Base-by-base conservation (phyloP, 768 basidiomycete genomes). In the Mycena pura region DNA sequence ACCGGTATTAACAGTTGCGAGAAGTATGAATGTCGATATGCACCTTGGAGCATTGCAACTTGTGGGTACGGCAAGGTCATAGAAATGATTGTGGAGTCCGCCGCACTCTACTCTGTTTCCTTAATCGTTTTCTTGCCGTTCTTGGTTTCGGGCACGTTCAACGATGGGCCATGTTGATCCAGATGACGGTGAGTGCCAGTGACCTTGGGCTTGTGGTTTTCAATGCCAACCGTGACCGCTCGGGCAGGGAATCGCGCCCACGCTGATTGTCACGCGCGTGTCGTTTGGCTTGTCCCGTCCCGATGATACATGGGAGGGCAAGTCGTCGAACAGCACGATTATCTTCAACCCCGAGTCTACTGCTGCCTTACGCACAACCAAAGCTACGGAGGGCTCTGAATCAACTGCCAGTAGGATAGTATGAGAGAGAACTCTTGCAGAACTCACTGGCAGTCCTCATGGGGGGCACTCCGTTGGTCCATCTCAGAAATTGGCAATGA, bases 181-280 rank as follows among this genome's bases (percentile, higher is more conserved):
- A 55, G n/a, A 34, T 55, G 31, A 55, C 53, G 15, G 53, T 55
- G 7, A 10, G 39, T 51, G 11, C n/a, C 6, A 17, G 9, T 32
- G 29, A 31, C 22, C 19, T n/a, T 28, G 5, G n/a, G 10, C 17
- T 3, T 29, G 15, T 6, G 4, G 6, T 21, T 17, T 47, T 21
- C 11, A 8, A 10, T 6, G 32, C 31, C 9, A 6, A 10, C 43
- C 10, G 8, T 17, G 24, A 44, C 27, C 19, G 40, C 19, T n/a
- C n/a, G n/a, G 19, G 2, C 28, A 55, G 53, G 53, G 53, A 45
- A 45, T 55, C 3, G 53, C 43, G 3, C 53, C 53, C 6, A 55
- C 53, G 1, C 21, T 55, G 15, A 55, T 55, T 17, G 43, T 55
- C 5, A 44, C 53, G 15, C 53, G 53, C 11, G 53, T 45, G 1